Evolutionary conservation across 2,329 filamentous ascomycete species (phyloP), one percentile per base, ranked within the genome.

Genomic region (Ascochyta viciae-villosae): DNA sequence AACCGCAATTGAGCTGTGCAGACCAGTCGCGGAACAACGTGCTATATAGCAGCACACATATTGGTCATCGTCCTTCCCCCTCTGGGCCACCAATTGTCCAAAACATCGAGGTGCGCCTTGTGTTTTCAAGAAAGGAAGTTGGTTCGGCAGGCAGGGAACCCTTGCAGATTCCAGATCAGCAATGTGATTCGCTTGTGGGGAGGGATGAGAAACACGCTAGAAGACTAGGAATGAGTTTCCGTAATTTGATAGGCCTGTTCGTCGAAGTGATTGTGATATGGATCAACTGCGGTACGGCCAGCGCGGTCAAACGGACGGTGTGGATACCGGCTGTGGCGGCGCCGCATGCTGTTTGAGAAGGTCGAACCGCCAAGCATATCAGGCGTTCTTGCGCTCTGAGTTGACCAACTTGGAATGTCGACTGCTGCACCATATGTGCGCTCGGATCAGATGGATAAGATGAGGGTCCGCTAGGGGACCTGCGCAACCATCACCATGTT

Each of bases 161-260:
- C 37, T 45, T 45, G 48, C 33, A 46, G 24, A 34, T 42, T 12
- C 42, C 43, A 47, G 50, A 54, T 54, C 50, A 41, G 49, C 50
- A 54, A 33, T 16, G 22, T 46, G 55, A 54, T 58, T 58, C 44
- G 50, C 45, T 15, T 47, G 41, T 31, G 46, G 27, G 34, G 46
- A 43, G 46, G 8, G 38, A 50, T 23, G 5, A 48, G 57, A 57
- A 57, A 57, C 57, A 35, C 53, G 42, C 57, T 54, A 60, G 57
- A 60, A 60, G 57, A 48, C 29, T 50, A 46, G 45, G 46, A 50
- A 50, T 57, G 45, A 49, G 43, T 22, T 44, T 52, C 44, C 47
- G 54, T 37, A 22, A 16, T 37, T 31, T 43, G 44, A 34, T 13
- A 22, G 41, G 38, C 19, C 39, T 40, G 33, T 49, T 16, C 40